A percentile compares a stretch with the other conserved stretches of the same genome.
Conservation (phyloP, 768 basidiomycete species). For the Lactifluus piperatus region DNA sequence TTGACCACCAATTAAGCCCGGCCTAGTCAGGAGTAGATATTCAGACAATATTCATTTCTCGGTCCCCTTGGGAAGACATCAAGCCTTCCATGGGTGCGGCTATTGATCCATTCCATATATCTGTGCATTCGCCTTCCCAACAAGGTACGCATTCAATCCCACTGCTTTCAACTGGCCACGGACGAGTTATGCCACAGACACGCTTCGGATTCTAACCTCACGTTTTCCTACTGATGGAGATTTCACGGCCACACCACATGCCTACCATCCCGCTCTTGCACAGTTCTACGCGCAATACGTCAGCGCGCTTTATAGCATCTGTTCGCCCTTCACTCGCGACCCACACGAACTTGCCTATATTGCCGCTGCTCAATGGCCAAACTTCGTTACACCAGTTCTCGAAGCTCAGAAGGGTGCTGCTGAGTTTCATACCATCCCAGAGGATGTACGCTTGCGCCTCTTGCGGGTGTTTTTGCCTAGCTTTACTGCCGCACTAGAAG, state of each 20-base stretch:
- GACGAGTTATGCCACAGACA: constrained; percentile 22
- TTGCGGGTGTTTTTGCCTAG: constrained; percentile 53
- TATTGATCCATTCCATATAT: constrained; percentile 63
- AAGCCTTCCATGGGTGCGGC: constrained; percentile 61
- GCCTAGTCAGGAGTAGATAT: constrained; percentile 49
- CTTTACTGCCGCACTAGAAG: constrained; percentile 51
- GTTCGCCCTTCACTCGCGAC: constrained; percentile 57
- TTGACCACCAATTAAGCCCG: neutral
- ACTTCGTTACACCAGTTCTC: constrained; percentile 61
- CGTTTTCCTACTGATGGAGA: constrained; percentile 27
- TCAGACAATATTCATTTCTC: constrained; percentile 54
- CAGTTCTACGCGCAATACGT: constrained; percentile 59
- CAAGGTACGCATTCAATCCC: constrained; percentile 37
- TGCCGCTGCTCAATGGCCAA: constrained; percentile 73
- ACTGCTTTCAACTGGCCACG: neutral
- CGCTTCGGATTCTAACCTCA: constrained; percentile 31
- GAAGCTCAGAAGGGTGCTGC: constrained; percentile 30
- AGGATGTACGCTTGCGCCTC: constrained; percentile 57
- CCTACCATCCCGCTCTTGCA: constrained; percentile 48
- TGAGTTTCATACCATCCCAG: constrained; percentile 6
- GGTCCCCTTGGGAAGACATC: constrained; percentile 61
- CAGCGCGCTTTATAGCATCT: constrained; percentile 47
- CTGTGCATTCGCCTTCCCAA: constrained; percentile 45
- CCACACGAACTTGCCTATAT: constrained; percentile 67
- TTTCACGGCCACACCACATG: constrained; percentile 18